A percentile compares a stretch with the other conserved stretches of the same genome.
Conservation (phyloP, 495 filamentous ascomycete genomes). For the Aspergillus coremiiformis region DNA sequence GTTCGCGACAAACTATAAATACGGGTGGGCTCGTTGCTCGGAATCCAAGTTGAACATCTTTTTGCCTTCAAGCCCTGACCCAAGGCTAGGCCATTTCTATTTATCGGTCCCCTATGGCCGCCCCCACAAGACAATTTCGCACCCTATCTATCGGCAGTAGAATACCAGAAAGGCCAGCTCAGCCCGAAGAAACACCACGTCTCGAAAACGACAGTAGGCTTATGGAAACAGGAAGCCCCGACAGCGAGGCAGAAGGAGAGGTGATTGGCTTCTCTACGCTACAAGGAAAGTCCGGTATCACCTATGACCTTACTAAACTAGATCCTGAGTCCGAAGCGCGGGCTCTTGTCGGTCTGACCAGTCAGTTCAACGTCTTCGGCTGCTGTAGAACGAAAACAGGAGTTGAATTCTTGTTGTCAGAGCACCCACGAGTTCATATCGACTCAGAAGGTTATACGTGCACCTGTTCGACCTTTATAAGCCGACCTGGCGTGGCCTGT, state of each 20-base stretch:
- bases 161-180: constrained; percentile 24
- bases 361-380: constrained; percentile 30
- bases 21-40: constrained; percentile 7
- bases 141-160: constrained; percentile 31
- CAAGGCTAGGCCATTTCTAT: not conserved
- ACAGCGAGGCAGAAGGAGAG: constrained; percentile 15
- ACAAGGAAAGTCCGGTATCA: constrained; percentile 32
- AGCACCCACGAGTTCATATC: constrained; percentile 28
- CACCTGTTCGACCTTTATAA: constrained; percentile 31
- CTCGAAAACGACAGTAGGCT: constrained; percentile 2
- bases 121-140: constrained; percentile 36
- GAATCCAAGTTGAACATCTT: not conserved
- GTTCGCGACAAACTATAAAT: constrained; percentile 35
- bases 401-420: constrained; percentile 33
- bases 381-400: constrained; percentile 25
- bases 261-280: constrained; percentile 19
- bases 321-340: constrained; percentile 29
- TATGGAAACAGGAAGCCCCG: constrained; percentile 11
- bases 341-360: constrained; percentile 31
- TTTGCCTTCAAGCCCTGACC: not conserved
- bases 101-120: constrained; percentile 26
- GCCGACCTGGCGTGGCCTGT: constrained; percentile 30
- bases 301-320: constrained; percentile 35
- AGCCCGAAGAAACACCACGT: constrained; percentile 18
- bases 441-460: constrained; percentile 25